Evolutionary conservation across 2,329 filamentous ascomycete species (phyloP), one percentile per base, ranked within the genome.

Genomic region (Calonectria pteridis): DNA sequence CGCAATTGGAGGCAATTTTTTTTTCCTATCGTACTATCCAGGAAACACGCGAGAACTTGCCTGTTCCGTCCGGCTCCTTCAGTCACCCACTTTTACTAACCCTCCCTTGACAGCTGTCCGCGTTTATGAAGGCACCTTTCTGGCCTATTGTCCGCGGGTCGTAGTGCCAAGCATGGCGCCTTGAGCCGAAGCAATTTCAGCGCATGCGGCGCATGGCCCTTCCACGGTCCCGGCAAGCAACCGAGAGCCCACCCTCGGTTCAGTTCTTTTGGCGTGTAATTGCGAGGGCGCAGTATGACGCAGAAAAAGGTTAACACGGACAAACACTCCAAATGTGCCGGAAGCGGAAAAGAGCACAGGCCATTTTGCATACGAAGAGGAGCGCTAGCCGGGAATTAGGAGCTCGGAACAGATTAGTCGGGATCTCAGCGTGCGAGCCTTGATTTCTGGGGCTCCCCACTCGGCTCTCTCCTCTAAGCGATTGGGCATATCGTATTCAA

Each of bases 151-250:
- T n/a, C 58, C 67, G 67, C 28, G 28, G 28, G 26, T 29, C 14
- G 35, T 23, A 6, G 18, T 28, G 55, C 40, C 29, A 29, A 59
- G n/a, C 51, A 26, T 43, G 55, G 55, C 53, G 53, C 43, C 55
- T n/a, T 35, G 29, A 40, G 3, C 13, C 46, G n/a, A 16, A 37
- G 23, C 16, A 28, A 69, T 58, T 46, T 66, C 58, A 37, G 43
- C 35, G 62, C 59, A 62, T 50, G 59, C 37, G 68, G 68, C 68
- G 68, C 59, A 43, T 31, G 20, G 20, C 31, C 28, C n/a, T 37
- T 18, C 46, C 20, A 31, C 66, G 14, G 20, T 62, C 31, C 35
- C 59, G 37, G 40, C 59, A 49, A 64, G 59, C 59, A 46, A 16
- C 59, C 59, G 33, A 62, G 51, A 33, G 9, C 28, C 51, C 28